phyloP scores from a whole-genome alignment of 192 early-diverging fungal species.

The Irineochytrium annulatum region DNA sequence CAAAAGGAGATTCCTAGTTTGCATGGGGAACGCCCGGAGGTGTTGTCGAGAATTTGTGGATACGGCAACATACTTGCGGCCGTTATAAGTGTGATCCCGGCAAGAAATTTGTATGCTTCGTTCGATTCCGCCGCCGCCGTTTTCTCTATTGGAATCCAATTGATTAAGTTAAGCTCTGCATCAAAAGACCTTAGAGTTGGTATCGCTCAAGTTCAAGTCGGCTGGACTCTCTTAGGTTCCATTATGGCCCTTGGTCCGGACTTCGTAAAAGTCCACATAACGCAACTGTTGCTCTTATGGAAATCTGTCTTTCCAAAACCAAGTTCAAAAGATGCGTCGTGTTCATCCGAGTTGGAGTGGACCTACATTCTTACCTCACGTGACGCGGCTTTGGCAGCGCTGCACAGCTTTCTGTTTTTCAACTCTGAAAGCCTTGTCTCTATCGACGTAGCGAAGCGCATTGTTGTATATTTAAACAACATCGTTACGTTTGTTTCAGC shows the following conservation, averaged over 20 bases:
- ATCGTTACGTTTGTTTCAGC: conserved; percentile 56
- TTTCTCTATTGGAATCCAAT: conserved; percentile 69
- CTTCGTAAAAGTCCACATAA: conserved; percentile 73
- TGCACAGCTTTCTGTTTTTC: conserved; percentile 68
- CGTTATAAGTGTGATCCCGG: conserved; percentile 64
- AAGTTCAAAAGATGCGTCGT: conserved; percentile 58
- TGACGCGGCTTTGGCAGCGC: conserved; percentile 65
- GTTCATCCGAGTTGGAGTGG: conserved; percentile 63
- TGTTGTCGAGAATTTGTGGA: conserved; percentile 52
- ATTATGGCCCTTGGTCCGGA: conserved; percentile 77
- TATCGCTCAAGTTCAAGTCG: conserved; percentile 62
- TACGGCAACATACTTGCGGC: conserved; percentile 64
- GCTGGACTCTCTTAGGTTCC: conserved; percentile 72
- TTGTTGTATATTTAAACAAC: conserved; percentile 71
- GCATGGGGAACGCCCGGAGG: conserved; percentile 43
- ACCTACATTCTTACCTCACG: conserved; percentile 41
- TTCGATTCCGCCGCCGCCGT: conserved; percentile 77
- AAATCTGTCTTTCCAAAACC: conserved; percentile 72
- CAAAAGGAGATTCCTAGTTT: conserved; percentile 68
- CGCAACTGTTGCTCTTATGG: conserved; percentile 76
- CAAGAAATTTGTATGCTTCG: conserved; percentile 63
- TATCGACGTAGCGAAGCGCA: conserved; percentile 72
- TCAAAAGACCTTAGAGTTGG: conserved; percentile 56
- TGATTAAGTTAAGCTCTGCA: conserved; percentile 54
- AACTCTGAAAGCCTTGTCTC: conserved; percentile 61